Base-by-base conservation (phyloP, 2,329 filamentous ascomycete genomes). In the Dothidotthia symphoricarpi region DNA sequence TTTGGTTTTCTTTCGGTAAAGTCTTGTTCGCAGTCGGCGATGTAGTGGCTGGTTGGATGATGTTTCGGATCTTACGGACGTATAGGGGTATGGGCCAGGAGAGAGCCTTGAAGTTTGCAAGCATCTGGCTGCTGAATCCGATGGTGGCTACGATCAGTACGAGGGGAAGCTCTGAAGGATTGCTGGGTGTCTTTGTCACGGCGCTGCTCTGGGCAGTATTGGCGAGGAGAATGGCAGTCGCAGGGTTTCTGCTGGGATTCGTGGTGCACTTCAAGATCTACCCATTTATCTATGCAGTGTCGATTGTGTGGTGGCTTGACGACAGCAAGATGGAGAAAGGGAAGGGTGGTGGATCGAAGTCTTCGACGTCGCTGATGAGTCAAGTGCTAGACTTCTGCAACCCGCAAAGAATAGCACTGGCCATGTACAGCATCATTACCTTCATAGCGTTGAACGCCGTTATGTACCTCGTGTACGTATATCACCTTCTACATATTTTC, bases 121-220 rank as follows among this genome's bases (percentile, higher is more conserved):
- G 83, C 50, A 85, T 96, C 26, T 98, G 93, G 93, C 71, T 97
- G 44, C 76, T 96, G 61, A 98, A 98, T 59, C 93, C 93, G 0
- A 97, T 98, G 90, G 93, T 97, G 8, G 93, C 93, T 0, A 88
- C 89, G 25, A 98, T 98, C 58, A 95, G 88, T 68, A 97, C 93
- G 10, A 76, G 93, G 32, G 93, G 93, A 11, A 96, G 90, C 69
- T 93, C 89, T 0, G 93, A 98, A 68, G 93, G 93, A 0, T 64
- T 98, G 10, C 69, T 98, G 6, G 89, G 88, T 12, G 88, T 91
- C 0, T 75, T 96, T 62, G 88, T 95, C 5, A 81, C 88, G 45
- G 85, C 81, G 0, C 66, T 97, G 24, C 69, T 98, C 9, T 97
- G 88, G 86, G 86, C 90, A 0, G 84, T 86, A 1, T 70, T 89